A percentile compares a stretch with the other conserved stretches of the same genome.
Conservation (phyloP, 2,329 filamentous ascomycete species). For the Hypocreales sp. region DNA sequence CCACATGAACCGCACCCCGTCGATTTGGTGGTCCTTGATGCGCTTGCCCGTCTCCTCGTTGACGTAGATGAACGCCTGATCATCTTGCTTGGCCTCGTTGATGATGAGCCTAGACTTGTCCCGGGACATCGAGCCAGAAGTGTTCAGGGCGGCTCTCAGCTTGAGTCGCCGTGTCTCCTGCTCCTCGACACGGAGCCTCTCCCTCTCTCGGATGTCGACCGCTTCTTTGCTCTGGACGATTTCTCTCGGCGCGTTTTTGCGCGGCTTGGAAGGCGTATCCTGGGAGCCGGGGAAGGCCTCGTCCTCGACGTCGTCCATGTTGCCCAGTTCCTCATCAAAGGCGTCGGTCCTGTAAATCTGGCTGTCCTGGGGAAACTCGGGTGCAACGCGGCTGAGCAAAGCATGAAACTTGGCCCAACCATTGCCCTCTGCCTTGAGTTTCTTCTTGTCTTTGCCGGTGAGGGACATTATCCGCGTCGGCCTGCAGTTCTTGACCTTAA, state of each 20-base stretch:
- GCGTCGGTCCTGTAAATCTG: constrained; percentile 15
- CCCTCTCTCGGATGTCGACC: constrained; percentile 37
- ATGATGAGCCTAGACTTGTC: constrained; percentile 41
- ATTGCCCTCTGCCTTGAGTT: constrained; percentile 2
- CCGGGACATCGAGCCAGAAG: constrained; percentile 23
- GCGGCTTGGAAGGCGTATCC: constrained; percentile 5
- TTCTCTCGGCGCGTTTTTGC: constrained; percentile 11
- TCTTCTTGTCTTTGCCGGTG: constrained; percentile 7
- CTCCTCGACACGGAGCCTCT: constrained; percentile 34
- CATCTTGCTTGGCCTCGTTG: constrained; percentile 48
- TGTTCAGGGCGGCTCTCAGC: constrained; percentile 29
- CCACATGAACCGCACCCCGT: constrained; percentile 80
- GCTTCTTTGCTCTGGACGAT: constrained; percentile 22
- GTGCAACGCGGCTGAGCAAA: constrained; percentile 11
- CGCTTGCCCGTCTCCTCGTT: constrained; percentile 43
- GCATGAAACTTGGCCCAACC: constrained; percentile 10
- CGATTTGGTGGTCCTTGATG: constrained; percentile 69
- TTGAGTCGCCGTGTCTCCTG: constrained; percentile 36
- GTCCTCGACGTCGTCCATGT: constrained; percentile 6
- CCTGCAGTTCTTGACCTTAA: constrained; percentile 8
- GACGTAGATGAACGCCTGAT: constrained; percentile 47
- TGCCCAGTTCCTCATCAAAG: constrained; percentile 7
- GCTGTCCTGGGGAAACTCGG: constrained; percentile 15
- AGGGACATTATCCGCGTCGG: constrained; percentile 9
- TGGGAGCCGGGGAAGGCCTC: not conserved